Evolutionary conservation across 352 stramenopile genomes (phyloP).

Genomic region (Phytophthora melonis): DNA sequence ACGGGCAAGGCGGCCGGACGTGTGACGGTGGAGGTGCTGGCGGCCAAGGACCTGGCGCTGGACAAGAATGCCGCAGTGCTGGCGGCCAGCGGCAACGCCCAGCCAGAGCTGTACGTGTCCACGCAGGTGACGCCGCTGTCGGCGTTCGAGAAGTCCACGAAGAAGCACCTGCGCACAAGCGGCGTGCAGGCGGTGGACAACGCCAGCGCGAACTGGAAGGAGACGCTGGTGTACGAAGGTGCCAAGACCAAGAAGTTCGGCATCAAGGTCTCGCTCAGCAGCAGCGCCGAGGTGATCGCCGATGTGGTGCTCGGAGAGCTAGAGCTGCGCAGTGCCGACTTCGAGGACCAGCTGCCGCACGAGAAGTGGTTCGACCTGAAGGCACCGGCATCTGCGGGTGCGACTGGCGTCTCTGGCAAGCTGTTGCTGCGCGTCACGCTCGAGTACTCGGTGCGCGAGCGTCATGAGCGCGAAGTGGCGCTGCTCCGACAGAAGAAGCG

Average conservation of each 20-base stretch:
- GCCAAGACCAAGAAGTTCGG: conserved; percentile 73
- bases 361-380: conserved; percentile 67
- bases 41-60: conserved; percentile 45
- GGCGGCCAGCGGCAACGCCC: conserved; percentile 39
- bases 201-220: conserved; percentile 51
- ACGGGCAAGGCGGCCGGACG: conserved; percentile 68
- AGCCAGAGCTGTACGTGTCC: conserved; percentile 64
- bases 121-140: conserved; percentile 66
- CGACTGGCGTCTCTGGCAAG: conserved; percentile 41
- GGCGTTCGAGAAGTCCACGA: conserved; percentile 72
- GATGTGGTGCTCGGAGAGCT: conserved; percentile 77
- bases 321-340: conserved; percentile 59
- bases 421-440: conserved; percentile 71
- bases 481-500: conserved; percentile 62
- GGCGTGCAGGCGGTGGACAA: conserved; percentile 30
- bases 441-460: conserved; percentile 57
- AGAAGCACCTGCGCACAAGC: conserved; percentile 71
- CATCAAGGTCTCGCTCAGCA: conserved; percentile 73
- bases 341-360: conserved; percentile 68
- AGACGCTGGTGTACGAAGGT: conserved; percentile 67
- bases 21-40: conserved; percentile 62
- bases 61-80: conserved; percentile 40
- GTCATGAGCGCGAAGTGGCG: conserved; percentile 50
- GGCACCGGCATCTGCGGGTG: conserved; percentile 38
- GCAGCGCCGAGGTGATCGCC: conserved; percentile 64